Base-by-base conservation (phyloP, 495 filamentous ascomycete species). In the Penicillium robsamsonii region DNA sequence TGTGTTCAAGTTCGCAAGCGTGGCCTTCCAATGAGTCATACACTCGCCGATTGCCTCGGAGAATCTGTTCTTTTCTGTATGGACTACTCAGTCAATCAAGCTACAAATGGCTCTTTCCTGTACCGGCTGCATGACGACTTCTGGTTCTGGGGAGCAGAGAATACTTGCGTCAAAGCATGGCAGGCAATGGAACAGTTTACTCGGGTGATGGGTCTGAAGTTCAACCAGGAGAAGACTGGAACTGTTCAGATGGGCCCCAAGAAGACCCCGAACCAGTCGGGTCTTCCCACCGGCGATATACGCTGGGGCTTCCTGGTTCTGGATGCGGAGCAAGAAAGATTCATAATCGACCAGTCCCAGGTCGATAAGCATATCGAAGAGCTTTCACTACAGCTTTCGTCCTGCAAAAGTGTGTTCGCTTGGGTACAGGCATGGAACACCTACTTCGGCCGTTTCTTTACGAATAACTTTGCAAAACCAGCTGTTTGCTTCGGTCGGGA, bases 81-180 rank as follows among this genome's bases (percentile, higher is more conserved):
- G 66, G 86, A 89, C 58, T 86, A 81, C 54, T 71, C 82, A 1
- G 77, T 89, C 41, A 89, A 88, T 53, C 81, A 87, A 53, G 63
- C 63, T 9, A 79, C 85, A 0, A 63, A 81, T 6, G 75, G 75
- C 1, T 66, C 72, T 6, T 72, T 79, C 31, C 66, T 88, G 13
- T 86, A 84, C 57, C 83, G 86, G 7, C 73, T 87, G 35, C 79
- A 86, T 55, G 85, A 88, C 59, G 85, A 88, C 61, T 81, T 88
- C 56, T 88, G 86, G 86, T 80, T 88, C 58, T 88, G 85, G 85
- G 78, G 79, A 24, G 68, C 79, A 7, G 79, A 83, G 27, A 56
- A 74, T 5, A 75, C 69, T 6, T 83, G 82, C 43, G 75, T 75
- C 33, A 79, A 74, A 45, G 86, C 82, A 2, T 89, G 85, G 86